Conservation (phyloP, 805 yeast genomes). For the Peterozyma toletana region DNA sequence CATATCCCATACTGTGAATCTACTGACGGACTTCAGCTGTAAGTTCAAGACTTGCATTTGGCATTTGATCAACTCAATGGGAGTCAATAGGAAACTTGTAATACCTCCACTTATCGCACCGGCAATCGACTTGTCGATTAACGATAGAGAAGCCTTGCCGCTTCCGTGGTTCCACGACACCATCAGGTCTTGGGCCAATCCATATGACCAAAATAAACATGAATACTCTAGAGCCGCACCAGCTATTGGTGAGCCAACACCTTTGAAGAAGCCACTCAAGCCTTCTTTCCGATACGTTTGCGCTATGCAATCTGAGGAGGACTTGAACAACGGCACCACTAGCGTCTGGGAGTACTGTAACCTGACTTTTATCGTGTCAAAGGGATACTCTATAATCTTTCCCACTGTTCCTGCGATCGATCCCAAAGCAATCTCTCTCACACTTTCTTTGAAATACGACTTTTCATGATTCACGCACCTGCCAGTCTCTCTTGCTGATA, state of each 20-base stretch:
- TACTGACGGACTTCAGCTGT: conserved; percentile 13
- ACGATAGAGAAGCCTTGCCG: conserved; percentile 9
- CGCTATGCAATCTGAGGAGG: conserved; percentile 60
- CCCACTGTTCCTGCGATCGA: conserved; percentile 76
- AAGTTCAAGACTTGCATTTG: conserved; percentile 66
- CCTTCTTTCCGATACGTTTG: conserved; percentile 68
- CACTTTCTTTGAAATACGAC: conserved; percentile 4
- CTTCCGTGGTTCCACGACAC: conserved; percentile 11
- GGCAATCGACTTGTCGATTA: conserved; percentile 35
- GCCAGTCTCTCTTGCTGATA: too few relatives aligned
- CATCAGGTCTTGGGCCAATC: conserved; percentile 32
- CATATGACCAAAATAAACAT: conserved; percentile 63
- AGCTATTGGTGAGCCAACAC: conserved; percentile 72
- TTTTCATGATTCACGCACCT: too few relatives aligned
- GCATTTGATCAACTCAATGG: conserved; percentile 88
- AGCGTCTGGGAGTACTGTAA: conserved; percentile 67
- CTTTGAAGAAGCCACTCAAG: conserved; percentile 63
- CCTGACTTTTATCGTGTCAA: conserved; percentile 87
- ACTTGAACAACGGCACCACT: conserved; percentile 36
- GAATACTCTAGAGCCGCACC: conserved; percentile 93
- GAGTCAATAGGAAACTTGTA: conserved; percentile 81
- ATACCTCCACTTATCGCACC: conserved; percentile 82
- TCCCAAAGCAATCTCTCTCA: conserved; percentile 38
- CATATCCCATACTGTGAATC: conserved; percentile 28
- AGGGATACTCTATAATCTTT: conserved; percentile 83